phyloP scores from a whole-genome alignment of 805 yeast genomes.

The Torulaspora delbrueckii region DNA sequence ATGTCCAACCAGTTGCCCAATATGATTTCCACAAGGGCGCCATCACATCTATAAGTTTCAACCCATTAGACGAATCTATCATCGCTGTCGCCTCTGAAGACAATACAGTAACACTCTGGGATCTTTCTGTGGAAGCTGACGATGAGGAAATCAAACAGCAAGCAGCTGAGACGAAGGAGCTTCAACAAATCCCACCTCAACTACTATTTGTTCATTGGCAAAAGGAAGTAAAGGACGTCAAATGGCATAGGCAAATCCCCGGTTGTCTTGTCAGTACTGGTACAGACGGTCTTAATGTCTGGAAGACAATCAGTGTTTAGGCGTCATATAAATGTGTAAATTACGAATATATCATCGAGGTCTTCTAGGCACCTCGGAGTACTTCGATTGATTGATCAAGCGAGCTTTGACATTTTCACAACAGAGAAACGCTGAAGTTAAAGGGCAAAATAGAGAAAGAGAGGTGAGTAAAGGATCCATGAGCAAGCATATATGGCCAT shows the following conservation, averaged over 20 bases:
- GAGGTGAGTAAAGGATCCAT: not conserved
- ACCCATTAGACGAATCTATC: slow-evolving; percentile 92
- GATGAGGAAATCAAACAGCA: slow-evolving; percentile 93
- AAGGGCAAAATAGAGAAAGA: not conserved
- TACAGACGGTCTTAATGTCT: slow-evolving; percentile 85
- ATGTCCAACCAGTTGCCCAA: slow-evolving; percentile 78
- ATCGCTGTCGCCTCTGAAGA: slow-evolving; percentile 95
- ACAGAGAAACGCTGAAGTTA: not conserved
- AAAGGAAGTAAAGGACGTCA: slow-evolving; percentile 92
- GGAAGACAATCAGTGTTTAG: slow-evolving; percentile 94
- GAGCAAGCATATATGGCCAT: slow-evolving; percentile 28
- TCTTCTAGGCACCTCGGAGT: not conserved
- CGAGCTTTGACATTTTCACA: not conserved
- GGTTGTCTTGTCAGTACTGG: slow-evolving; percentile 95
- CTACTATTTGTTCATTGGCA: slow-evolving; percentile 97
- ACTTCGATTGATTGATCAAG: not conserved
- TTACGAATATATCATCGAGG: not conserved
- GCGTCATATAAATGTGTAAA: not conserved
- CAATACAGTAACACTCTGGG: slow-evolving; percentile 96
- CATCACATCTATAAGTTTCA: slow-evolving; percentile 87
- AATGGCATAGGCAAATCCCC: slow-evolving; percentile 97
- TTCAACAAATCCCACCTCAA: slow-evolving; percentile 92
- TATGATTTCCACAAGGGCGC: slow-evolving; percentile 94
- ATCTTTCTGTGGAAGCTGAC: slow-evolving; percentile 96
- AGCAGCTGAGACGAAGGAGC: slow-evolving; percentile 67